Evolutionary conservation across 2,329 filamentous ascomycete genomes (phyloP), one percentile per base, ranked within the genome.

Genomic region (Paraconiothyrium brasiliense): DNA sequence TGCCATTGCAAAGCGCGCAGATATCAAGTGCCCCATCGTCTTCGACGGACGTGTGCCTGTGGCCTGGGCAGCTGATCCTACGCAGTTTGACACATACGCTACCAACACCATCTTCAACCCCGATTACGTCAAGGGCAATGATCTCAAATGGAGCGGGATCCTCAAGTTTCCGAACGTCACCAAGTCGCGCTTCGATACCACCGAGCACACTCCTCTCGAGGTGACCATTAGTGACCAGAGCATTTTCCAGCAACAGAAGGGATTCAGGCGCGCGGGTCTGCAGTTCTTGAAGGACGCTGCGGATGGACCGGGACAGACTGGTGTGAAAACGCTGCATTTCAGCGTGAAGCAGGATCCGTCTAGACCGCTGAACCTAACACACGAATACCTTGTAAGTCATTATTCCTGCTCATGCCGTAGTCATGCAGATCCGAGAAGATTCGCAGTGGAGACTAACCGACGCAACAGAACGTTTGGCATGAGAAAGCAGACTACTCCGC

Each of bases 261-360:
- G 87, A 22, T 89, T 90, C 79, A 83, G 87, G 44, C 85, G 87
- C 64, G 85, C 85, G 1, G 87, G 88, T 62, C 80, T 89, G 56
- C 81, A 78, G 50, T 78, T 87, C 58, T 80, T 84, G 75, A 80
- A 66, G 78, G 83, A 78, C 83, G 85, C 78, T 20, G 80, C 85
- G 57, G 82, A 82, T 47, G 86, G 87, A 56, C 66, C 77, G n/a
- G 85, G 83, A 24, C 85, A 82, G 41, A 72, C 74, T 30, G 86
- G 86, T 32, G 76, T 88, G 60, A 88, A 88, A 78, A 88, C 86
- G 1, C 81, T 89, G 54, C 87, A 90, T 76, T 89, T 86, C 75
- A 86, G 84, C 67, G 70, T 90, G 35, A 81, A 81, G 73, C 84
- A 85, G 69, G 86, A 89, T 65, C 61, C 74, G 3, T 69, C 78